Conservation (phyloP, 208 protist species). For the Strigomonas culicis region DNA sequence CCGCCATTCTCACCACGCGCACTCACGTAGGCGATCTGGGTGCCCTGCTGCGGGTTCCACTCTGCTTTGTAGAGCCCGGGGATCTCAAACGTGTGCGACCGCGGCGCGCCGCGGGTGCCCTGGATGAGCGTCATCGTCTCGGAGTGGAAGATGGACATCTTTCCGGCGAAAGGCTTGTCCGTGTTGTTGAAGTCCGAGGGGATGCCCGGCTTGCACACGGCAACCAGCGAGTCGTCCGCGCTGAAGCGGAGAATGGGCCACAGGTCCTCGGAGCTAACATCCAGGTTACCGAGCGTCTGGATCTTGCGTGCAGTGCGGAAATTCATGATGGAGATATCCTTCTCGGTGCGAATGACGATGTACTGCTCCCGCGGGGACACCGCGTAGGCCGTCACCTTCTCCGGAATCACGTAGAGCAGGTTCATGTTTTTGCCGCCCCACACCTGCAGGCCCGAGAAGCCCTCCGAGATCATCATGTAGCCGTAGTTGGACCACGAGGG, state of each 20-base stretch:
- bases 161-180: not conserved
- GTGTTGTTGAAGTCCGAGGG: conserved; percentile 23
- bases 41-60: conserved; percentile 78
- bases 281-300: conserved; percentile 74
- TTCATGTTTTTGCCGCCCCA: conserved; percentile 85
- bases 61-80: conserved; percentile 77
- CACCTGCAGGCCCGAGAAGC: conserved; percentile 64
- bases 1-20: conserved; percentile 51
- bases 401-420: conserved; percentile 74
- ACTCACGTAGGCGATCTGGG: conserved; percentile 75
- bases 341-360: conserved; percentile 78
- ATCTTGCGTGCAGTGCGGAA: conserved; percentile 77
- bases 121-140: conserved; percentile 73
- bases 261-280: conserved; percentile 69
- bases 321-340: conserved; percentile 82
- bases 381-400: conserved; percentile 77
- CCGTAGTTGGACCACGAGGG: conserved; percentile 86
- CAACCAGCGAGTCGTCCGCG: conserved; percentile 81
- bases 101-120: conserved; percentile 23
- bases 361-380: conserved; percentile 87
- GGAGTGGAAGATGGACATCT: conserved; percentile 74
- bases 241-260: conserved; percentile 88
- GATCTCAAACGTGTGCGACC: conserved; percentile 58
- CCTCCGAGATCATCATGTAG: conserved; percentile 80
- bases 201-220: conserved; percentile 67